Percentiles rank a stretch among this genome's conserved stretches.
Evolutionary conservation across 352 stramenopile genomes (phyloP).

Genomic region (Globisporangium heterothallicum): DNA sequence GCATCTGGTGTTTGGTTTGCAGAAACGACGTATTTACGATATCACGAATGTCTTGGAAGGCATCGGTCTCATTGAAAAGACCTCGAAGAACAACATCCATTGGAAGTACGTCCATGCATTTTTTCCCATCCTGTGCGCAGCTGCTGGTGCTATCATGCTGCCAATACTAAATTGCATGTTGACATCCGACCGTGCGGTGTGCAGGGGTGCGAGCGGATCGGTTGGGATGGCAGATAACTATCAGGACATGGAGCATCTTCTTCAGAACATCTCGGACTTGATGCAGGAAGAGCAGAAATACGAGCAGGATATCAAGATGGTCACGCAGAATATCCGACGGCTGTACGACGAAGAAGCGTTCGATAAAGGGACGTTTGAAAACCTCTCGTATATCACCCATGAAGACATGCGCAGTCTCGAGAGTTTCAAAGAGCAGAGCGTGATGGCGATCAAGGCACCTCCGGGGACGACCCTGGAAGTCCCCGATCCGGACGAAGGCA

Average conservation of each 20-base stretch:
- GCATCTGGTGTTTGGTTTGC: slow-evolving; percentile 1
- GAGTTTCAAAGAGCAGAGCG: slow-evolving; percentile 83
- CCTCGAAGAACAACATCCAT: slow-evolving; percentile 97
- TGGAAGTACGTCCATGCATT: slow-evolving; percentile 80
- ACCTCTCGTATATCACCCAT: slow-evolving; percentile 82
- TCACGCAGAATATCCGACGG: slow-evolving; percentile 75
- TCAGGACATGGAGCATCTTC: slow-evolving; percentile 68
- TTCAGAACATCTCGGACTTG: slow-evolving; percentile 74
- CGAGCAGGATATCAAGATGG: slow-evolving; percentile 79
- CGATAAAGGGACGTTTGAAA: slow-evolving; percentile 71
- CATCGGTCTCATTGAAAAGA: slow-evolving; percentile 96
- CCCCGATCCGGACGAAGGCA: slow-evolving; percentile 92
- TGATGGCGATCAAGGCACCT: slow-evolving; percentile 94
- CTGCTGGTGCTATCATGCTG: not conserved
- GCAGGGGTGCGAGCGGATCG: slow-evolving; percentile 48
- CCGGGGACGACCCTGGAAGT: slow-evolving; percentile 93
- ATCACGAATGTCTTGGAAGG: slow-evolving; percentile 99
- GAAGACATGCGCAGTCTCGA: slow-evolving; percentile 85
- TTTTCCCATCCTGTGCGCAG: not conserved
- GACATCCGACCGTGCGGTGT: not conserved
- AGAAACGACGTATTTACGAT: slow-evolving; percentile 98
- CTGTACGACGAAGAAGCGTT: slow-evolving; percentile 82
- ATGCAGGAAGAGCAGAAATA: slow-evolving; percentile 80
- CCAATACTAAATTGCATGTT: not conserved
- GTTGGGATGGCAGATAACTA: slow-evolving; percentile 41